Percentiles rank a stretch among this genome's conserved stretches.
Conservation (phyloP, 1,139 yeast species). For the Suhomyces taliae region DNA sequence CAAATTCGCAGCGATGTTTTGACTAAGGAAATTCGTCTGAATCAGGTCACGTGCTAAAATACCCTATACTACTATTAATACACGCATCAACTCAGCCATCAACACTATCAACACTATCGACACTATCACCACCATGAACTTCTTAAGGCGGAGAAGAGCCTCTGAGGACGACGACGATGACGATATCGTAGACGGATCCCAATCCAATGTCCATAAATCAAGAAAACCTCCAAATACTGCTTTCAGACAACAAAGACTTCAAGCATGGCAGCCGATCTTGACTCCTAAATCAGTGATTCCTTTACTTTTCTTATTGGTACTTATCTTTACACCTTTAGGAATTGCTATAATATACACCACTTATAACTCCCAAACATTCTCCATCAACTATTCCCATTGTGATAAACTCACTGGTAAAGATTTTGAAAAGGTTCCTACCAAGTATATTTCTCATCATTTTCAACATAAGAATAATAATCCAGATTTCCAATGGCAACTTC, state of each 20-base stretch:
- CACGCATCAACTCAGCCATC: too few relatives aligned
- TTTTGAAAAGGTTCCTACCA: constrained; percentile 49
- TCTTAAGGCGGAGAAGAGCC: constrained; percentile 37
- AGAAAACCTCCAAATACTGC: constrained; percentile 78
- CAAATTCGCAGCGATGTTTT: too few relatives aligned
- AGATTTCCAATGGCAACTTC: constrained; percentile 56
- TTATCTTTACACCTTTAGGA: constrained; percentile 76
- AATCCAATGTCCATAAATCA: constrained; percentile 43
- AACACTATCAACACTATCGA: not conserved
- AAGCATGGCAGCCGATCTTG: constrained; percentile 82
- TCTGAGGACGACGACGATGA: constrained; percentile 30
- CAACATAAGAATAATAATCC: constrained; percentile 39
- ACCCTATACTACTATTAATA: too few relatives aligned
- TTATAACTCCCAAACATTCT: constrained; percentile 57
- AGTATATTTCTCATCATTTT: constrained; percentile 57
- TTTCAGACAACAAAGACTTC: constrained; percentile 63
- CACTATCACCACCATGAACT: constrained; percentile 29
- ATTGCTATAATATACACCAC: constrained; percentile 62
- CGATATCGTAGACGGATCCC: constrained; percentile 19
- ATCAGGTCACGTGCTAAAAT: too few relatives aligned
- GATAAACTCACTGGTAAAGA: constrained; percentile 34
- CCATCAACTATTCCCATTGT: constrained; percentile 63
- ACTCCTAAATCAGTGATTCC: constrained; percentile 79
- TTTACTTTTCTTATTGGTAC: constrained; percentile 55
- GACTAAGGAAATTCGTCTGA: too few relatives aligned